Evolutionary conservation across 176 grass and related monocot genomes (phyloP), one percentile per base, ranked within the genome.

Genomic region (Lolium rigidum): DNA sequence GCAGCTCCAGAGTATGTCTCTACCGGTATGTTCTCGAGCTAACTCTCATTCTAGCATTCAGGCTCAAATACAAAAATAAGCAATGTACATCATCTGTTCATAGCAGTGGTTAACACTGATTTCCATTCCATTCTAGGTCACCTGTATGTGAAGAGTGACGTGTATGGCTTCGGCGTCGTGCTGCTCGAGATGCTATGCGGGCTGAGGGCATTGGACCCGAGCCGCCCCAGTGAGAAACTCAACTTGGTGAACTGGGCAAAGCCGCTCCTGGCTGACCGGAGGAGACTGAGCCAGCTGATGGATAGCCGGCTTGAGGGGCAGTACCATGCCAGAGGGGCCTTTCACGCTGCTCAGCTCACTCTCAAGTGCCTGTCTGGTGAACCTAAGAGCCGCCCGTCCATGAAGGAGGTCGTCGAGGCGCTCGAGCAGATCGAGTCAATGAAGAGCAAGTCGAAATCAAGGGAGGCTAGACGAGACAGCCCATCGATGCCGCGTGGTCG

Each of bases 61-160:
- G 63, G 47, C 28, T 72, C 38, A 16, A 2, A 35, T 16, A 35
- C 24, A 65, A 75, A n/a, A 46, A 16, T 15, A 15, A 48, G 57
- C 5, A 21, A 10, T 6, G 73, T 31, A 9, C 18, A 17, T 24
- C 21, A 38, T 74, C 13, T 79, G 37, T 66, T 83, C 5, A 6
- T 48, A 74, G 31, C 38, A 51, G 17, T 46, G 39, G 24, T 10
- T 88, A 38, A 22, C 21, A 64, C 39, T 74, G 41, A 43, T 4
- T 28, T 37, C 55, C 63, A 66, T 72, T 10, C 0, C 41, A 84
- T 84, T 18, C 37, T 22, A 98, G 95, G 95, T 22, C 95, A 98
- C 85, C 81, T 98, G 13, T 98, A 98, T 85, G 95, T 98, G 86
- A 98, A 95, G 79, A 98, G 93, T 25, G 95, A 98, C 51, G 95